Base-by-base conservation (phyloP, 139 green algal species). In the Mychonastes homosphaera region DNA sequence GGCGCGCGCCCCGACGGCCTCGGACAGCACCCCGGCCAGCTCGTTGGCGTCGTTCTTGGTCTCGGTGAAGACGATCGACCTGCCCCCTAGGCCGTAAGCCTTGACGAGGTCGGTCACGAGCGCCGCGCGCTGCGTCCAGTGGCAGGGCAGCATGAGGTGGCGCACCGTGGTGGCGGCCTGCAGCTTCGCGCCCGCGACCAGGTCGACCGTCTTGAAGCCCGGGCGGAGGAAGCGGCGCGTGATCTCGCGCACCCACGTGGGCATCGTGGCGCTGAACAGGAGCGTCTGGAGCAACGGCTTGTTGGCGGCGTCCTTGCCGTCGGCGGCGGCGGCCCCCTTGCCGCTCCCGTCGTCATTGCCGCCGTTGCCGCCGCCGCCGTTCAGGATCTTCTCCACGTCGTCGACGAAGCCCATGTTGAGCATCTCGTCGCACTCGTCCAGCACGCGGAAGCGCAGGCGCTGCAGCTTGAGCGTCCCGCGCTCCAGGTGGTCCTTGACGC, bases 361-460 rank as follows among this genome's bases (percentile, higher is more conserved):
- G 3, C 44, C 16, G 7, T 13, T 21, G 10, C 41, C 41, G 10
- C 7, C 65, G 27, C 72, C 79, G 0, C 73, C 72, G 28, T 79
- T 86, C 32, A 98, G 79, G 70, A 99, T 98, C 34, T 74, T 85
- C 79, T 99, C 92, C 38, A 99, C 89, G 63, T 98, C 93, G 34
- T 99, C 92, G 44, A 96, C 89, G 62, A 99, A 99, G n/a, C 93
- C 93, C 92, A 99, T 99, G 69, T 95, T 92, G 53, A 99, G 82
- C 93, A 99, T 99, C 69, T 97, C 85, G 69, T 99, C 93, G 47
- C 90, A 95, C 74, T 99, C 93, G 60, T 99, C 93, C 33, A 99
- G 73, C 35, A 98, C 85, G 43, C 58, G 57, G 51, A 67, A 67
- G 8, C 51, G 34, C 36, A 67, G 61, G 40, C 61, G 28, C 18